Evolutionary conservation across 148 eudicot genomes (phyloP).

Genomic region (Salicornia ramosissima): DNA sequence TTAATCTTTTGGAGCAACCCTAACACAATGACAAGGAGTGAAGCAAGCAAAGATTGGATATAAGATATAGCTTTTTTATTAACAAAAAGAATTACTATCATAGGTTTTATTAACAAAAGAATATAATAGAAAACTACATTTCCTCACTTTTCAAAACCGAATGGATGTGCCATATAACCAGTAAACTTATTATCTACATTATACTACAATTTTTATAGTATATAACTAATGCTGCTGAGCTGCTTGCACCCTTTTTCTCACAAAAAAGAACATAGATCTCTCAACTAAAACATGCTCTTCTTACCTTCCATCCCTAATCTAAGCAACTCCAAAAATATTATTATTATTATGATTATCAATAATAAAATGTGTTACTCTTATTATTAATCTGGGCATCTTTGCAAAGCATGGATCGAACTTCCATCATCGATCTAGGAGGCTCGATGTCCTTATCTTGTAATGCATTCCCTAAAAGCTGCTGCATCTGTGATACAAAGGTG

Average conservation of each 20-base stretch:
- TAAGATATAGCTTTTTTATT: slow-evolving; percentile 2
- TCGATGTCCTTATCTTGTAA: slow-evolving; percentile 73
- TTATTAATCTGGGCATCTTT: slow-evolving; percentile 50
- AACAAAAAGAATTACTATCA: slow-evolving; percentile 19
- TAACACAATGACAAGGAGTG: neutral
- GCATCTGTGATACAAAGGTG: slow-evolving; percentile 80
- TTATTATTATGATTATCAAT: too few species aligned
- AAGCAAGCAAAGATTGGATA: neutral
- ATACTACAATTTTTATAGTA: slow-evolving; percentile 10
- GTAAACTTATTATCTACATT: slow-evolving; percentile 14
- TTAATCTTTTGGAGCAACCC: neutral
- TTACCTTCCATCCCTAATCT: neutral
- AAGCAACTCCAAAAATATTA: slow-evolving; percentile 6
- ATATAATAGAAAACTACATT: neutral
- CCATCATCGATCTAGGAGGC: slow-evolving; percentile 65
- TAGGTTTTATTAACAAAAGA: neutral
- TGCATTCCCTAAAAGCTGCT: slow-evolving; percentile 61
- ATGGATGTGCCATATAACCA: neutral
- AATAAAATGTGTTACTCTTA: slow-evolving; percentile 53
- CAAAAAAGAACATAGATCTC: slow-evolving; percentile 16
- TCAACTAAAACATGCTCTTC: neutral
- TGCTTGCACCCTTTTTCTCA: slow-evolving; percentile 18
- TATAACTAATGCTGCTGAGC: neutral
- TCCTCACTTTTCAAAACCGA: slow-evolving; percentile 15
- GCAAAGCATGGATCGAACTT: slow-evolving; percentile 68